Evolutionary conservation across 768 basidiomycete genomes (phyloP).

Genomic region (Tricholoma terreum): DNA sequence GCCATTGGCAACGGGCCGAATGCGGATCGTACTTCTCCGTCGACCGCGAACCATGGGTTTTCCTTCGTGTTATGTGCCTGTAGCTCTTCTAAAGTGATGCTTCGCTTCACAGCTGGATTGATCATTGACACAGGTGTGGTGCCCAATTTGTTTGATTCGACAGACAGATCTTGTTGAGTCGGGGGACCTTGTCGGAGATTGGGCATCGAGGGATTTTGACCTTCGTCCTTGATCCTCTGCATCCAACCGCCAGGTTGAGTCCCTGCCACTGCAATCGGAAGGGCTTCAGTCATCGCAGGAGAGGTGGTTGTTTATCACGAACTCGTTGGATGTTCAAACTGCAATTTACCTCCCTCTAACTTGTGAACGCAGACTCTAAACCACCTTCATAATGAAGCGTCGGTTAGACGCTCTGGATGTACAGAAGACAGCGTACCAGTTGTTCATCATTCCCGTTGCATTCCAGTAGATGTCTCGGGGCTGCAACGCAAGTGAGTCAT

Average conservation of each 20-base stretch:
- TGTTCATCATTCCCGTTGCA: conserved; percentile 62
- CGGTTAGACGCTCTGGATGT: neutral
- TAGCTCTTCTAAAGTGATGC: conserved; percentile 44
- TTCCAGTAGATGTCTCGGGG: conserved; percentile 59
- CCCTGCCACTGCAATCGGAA: conserved; percentile 34
- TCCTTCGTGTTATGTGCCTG: conserved; percentile 31
- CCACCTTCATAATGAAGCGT: conserved; percentile 35
- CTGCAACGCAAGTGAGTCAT: conserved; percentile 49
- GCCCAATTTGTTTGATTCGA: neutral
- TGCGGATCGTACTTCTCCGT: conserved; percentile 34
- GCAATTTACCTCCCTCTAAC: conserved; percentile 29
- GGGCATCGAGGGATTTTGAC: conserved; percentile 42
- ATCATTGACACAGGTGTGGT: conserved; percentile 36
- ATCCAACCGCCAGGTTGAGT: conserved; percentile 55
- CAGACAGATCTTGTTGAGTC: neutral
- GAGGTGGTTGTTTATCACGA: conserved; percentile 1
- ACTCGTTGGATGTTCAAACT: conserved; percentile 59
- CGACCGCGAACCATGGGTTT: conserved; percentile 49
- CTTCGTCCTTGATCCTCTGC: conserved; percentile 49
- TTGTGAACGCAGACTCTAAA: conserved; percentile 51
- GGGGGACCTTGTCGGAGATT: conserved; percentile 22
- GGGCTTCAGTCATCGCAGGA: neutral
- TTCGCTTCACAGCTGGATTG: conserved; percentile 40
- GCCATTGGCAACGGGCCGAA: neutral
- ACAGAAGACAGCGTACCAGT: conserved; percentile 36